Base-by-base conservation (phyloP, 2,329 filamentous ascomycete genomes). In the Penicillium sp. region DNA sequence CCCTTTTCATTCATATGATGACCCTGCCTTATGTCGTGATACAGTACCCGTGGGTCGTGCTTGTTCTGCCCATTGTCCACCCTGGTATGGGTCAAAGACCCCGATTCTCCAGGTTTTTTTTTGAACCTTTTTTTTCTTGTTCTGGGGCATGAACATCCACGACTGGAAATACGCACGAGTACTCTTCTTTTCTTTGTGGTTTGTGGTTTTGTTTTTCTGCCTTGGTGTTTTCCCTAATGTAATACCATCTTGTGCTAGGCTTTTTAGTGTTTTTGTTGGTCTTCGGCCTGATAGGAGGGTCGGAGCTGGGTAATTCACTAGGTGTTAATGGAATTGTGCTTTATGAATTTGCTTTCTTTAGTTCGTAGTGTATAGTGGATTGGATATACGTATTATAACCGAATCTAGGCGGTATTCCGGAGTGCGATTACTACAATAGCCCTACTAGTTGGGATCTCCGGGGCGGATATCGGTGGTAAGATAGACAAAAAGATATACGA, bases 201-300 rank as follows among this genome's bases (percentile, higher is more conserved):
- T 45, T 37, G 29, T 33, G 29, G 33, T 44, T 51, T 50, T 29
- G 37, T 43, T 47, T 51, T 35, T 50, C n/a, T 45, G 40, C 35
- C 20, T 42, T 37, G 20, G 27, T 42, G 26, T 55, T 51, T 48
- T 45, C 57, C 51, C 55, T 58, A 59, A 64, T 66, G 62, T 66
- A 64, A 65, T 66, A 66, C 62, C 63, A 66, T 66, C 51, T 62
- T 58, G 56, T 57, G 62, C 55, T 58, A 53, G 42, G 47, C 54
- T 60, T 49, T 54, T 60, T 53, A 44, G 45, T 49, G 33, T 44
- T 51, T 8, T 45, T 57, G 26, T 47, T 26, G 42, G 33, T 45
- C 22, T 40, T 56, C 49, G 33, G 20, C 27, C 26, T 49, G 25
- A 43, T 31, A 44, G 35, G 43, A 47, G 27, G 44, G 22, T 35